phyloP scores from a whole-genome alignment of 352 stramenopile species.

The Pythium dissimile region DNA sequence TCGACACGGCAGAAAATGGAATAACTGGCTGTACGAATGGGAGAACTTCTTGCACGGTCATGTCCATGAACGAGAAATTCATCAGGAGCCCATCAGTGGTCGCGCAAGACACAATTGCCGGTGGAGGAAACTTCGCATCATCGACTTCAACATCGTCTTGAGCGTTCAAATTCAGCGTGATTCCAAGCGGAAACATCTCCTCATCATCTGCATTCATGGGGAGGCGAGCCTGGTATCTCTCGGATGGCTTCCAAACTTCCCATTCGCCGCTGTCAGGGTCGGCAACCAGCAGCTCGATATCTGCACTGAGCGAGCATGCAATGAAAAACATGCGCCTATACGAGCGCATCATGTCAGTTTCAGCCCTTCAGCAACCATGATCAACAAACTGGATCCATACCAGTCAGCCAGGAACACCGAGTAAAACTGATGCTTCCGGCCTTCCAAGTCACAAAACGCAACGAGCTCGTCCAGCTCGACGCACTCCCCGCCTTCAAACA shows the following conservation, averaged over 20 bases:
- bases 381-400: slow-evolving; percentile 20
- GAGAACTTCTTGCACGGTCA: slow-evolving; percentile 35
- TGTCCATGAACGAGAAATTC: slow-evolving; percentile 70
- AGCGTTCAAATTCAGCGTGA: slow-evolving; percentile 61
- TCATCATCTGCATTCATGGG: slow-evolving; percentile 69
- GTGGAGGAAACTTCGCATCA: slow-evolving; percentile 41
- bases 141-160: slow-evolving; percentile 43
- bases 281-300: slow-evolving; percentile 71
- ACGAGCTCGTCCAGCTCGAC: slow-evolving; percentile 63
- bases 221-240: slow-evolving; percentile 72
- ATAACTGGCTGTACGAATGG: slow-evolving; percentile 12
- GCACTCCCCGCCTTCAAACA: slow-evolving; percentile 50
- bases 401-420: slow-evolving; percentile 61
- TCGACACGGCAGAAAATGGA: background rate
- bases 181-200: slow-evolving; percentile 58
- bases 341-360: too few relatives aligned
- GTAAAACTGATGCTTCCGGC: slow-evolving; percentile 58
- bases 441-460: slow-evolving; percentile 56
- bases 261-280: slow-evolving; percentile 58
- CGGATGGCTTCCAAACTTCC: slow-evolving; percentile 69
- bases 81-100: slow-evolving; percentile 64
- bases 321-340: slow-evolving; percentile 78
- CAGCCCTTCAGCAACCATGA: too few relatives aligned
- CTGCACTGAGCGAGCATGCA: slow-evolving; percentile 69
- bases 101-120: slow-evolving; percentile 45